Conservation (phyloP, 192 early-diverging fungal genomes). For the Backusella psychrophila region DNA sequence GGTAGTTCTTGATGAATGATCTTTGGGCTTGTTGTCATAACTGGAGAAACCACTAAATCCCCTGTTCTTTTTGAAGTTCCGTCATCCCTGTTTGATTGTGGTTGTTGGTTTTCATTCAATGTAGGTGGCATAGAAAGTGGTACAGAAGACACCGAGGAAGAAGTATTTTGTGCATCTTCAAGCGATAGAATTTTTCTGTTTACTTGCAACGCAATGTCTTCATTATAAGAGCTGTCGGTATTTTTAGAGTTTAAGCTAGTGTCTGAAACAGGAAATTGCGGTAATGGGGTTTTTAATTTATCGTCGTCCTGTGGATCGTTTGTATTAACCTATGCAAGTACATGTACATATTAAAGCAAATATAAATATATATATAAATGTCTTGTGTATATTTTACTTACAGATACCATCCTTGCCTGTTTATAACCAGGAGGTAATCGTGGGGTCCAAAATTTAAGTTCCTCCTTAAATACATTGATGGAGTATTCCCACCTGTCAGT, state of each 20-base stretch:
- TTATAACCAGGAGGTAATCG: conserved; percentile 12
- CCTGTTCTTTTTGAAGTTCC: background rate
- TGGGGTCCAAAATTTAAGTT: conserved; percentile 11
- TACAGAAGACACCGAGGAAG: background rate
- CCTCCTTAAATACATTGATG: background rate
- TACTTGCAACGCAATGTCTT: background rate
- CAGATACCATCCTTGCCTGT: background rate
- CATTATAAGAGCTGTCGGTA: background rate
- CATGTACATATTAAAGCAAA: background rate
- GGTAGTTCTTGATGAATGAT: background rate
- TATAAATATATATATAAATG: background rate
- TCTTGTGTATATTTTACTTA: background rate
- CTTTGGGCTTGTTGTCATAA: background rate
- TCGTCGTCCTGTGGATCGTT: background rate
- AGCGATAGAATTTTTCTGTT: background rate
- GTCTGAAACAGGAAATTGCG: background rate
- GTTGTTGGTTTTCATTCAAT: background rate
- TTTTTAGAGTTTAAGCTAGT: background rate
- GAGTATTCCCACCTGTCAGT: conserved; percentile 11
- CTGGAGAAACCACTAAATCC: background rate
- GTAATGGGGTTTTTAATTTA: background rate
- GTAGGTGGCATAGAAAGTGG: background rate
- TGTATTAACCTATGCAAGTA: background rate
- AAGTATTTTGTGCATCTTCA: background rate
- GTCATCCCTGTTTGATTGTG: background rate